A percentile compares a stretch with the other conserved stretches of the same genome.
Conservation (phyloP, 129 eudicot species). For the Tanacetum coccineum region DNA sequence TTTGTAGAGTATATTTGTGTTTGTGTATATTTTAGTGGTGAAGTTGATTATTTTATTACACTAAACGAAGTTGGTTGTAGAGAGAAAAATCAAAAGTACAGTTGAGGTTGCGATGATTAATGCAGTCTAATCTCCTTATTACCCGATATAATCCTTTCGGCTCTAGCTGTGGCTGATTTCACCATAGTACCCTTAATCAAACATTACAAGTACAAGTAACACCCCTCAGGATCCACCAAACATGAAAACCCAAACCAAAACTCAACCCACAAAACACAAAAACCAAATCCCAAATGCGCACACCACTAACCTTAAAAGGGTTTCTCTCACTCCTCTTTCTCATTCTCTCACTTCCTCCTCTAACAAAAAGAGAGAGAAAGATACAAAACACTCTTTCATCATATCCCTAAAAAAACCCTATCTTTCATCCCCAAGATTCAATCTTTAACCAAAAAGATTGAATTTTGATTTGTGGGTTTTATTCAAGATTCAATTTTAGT, state of each 20-base stretch:
- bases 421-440: constrained; percentile 24
- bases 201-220: not conserved
- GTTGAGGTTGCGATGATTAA: too few relatives aligned
- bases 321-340: constrained; percentile 46
- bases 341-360: constrained; percentile 38
- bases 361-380: constrained; percentile 49
- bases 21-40: too few relatives aligned
- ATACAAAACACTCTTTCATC: constrained; percentile 16
- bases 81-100: too few relatives aligned
- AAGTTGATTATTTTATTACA: too few relatives aligned
- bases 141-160: too few relatives aligned
- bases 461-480: constrained; percentile 21
- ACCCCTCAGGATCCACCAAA: not conserved
- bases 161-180: too few relatives aligned
- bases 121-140: too few relatives aligned
- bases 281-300: too few relatives aligned
- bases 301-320: constrained; percentile 44
- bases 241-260: not conserved
- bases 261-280: constrained; percentile 6
- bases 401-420: constrained; percentile 35
- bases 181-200: too few relatives aligned
- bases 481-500: not conserved
- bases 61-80: too few relatives aligned
- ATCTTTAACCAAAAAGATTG: constrained; percentile 23
- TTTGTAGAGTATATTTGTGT: too few relatives aligned